Evolutionary conservation across 768 basidiomycete genomes (phyloP).

Genomic region (Gymnopilus junonius): DNA sequence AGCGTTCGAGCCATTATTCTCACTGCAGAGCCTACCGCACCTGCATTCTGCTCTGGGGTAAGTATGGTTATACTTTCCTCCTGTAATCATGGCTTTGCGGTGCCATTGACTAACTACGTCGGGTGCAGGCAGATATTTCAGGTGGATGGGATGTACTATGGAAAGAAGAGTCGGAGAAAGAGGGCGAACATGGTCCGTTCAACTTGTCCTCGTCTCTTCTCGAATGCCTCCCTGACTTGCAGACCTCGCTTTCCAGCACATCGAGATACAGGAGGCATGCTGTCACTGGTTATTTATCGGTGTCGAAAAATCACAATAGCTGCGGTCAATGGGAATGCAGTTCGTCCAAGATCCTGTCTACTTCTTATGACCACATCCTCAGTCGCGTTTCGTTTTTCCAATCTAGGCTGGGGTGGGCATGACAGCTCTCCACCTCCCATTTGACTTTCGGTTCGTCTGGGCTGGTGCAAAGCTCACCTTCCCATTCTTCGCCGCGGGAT

Average conservation of each 20-base stretch:
- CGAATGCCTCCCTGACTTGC: not conserved
- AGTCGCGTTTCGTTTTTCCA: not conserved
- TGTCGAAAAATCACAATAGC: constrained; percentile 61
- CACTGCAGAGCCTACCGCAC: constrained; percentile 53
- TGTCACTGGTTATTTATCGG: constrained; percentile 49
- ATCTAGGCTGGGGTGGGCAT: constrained; percentile 51
- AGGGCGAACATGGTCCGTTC: constrained; percentile 50
- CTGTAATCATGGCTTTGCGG: not conserved
- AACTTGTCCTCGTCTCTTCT: not conserved
- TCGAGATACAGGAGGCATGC: constrained; percentile 52
- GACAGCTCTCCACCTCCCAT: constrained; percentile 53
- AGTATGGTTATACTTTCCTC: constrained; percentile 15
- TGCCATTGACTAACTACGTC: not conserved
- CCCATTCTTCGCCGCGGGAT: constrained; percentile 56
- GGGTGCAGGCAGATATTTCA: constrained; percentile 51
- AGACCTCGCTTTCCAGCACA: constrained; percentile 37
- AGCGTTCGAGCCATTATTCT: constrained; percentile 54
- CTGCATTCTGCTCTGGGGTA: constrained; percentile 62
- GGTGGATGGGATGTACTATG: constrained; percentile 50
- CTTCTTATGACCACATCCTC: not conserved
- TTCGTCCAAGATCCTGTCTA: constrained; percentile 15
- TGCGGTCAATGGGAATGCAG: constrained; percentile 56
- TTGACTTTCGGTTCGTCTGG: constrained; percentile 58
- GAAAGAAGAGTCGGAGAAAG: constrained; percentile 43
- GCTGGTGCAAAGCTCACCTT: constrained; percentile 51